Percentiles rank a stretch among this genome's conserved stretches.
These are phyloP conservation scores for Taphrina pruni DNA, from an alignment of 1,139 yeast species.

Conservation along the genomic window DNA sequence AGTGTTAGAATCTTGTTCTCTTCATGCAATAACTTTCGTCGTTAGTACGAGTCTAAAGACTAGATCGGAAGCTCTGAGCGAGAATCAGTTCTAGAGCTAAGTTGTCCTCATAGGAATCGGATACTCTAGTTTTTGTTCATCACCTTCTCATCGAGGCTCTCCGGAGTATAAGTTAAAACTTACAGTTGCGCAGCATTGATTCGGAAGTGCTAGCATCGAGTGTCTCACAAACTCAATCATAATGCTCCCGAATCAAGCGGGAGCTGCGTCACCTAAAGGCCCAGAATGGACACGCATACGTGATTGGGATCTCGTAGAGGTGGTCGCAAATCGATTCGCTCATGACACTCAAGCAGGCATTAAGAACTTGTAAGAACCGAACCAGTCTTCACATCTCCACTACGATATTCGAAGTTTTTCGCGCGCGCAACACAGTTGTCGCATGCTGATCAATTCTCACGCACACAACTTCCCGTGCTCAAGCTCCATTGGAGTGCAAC, in stretches of 20 bases:
- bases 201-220: too few species aligned
- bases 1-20: too few species aligned
- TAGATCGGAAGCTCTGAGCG: neutral
- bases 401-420: neutral
- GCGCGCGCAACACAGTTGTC: neutral
- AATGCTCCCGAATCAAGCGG: neutral
- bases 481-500: too few species aligned
- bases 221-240: neutral
- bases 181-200: neutral
- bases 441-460: conserved; percentile 2
- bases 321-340: too few species aligned
- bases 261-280: too few species aligned
- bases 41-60: neutral
- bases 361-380: too few species aligned
- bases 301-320: neutral
- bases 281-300: neutral
- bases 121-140: conserved; percentile 38
- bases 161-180: neutral
- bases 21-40: neutral
- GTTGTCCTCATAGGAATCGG: conserved; percentile 39
- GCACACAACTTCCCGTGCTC: neutral
- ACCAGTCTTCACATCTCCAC: neutral
- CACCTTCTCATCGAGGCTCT: conserved; percentile 2
- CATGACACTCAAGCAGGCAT: too few species aligned
- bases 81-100: conserved; percentile 42